Conservation (phyloP, 768 basidiomycete species). For the Gymnopilus dilepis region DNA sequence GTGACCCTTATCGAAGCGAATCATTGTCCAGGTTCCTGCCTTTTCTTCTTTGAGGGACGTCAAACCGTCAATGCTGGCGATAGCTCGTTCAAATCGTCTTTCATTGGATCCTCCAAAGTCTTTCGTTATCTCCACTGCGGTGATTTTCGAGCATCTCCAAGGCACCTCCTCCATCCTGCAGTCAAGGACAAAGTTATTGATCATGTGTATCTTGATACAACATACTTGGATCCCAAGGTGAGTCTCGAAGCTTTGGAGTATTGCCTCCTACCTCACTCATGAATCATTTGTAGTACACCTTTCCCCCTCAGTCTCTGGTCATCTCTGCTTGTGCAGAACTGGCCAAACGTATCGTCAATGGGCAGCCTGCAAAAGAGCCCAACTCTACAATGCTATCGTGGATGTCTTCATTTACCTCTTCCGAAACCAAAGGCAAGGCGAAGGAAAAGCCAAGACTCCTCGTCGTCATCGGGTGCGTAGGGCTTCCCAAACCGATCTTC, state of each 20-base stretch:
- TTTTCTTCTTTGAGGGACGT: conserved; percentile 92
- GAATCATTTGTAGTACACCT: conserved; percentile 68
- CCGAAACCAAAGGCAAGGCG: conserved; percentile 41
- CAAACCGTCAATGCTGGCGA: conserved; percentile 93
- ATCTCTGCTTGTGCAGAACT: conserved; percentile 92
- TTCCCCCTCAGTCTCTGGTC: conserved; percentile 94
- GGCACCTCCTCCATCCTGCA: conserved; percentile 84
- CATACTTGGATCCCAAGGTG: conserved; percentile 89
- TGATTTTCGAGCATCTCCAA: conserved; percentile 89
- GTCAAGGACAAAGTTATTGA: conserved; percentile 84
- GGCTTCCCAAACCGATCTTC: background rate
- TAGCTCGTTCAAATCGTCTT: conserved; percentile 71
- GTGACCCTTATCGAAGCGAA: conserved; percentile 98
- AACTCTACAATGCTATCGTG: conserved; percentile 56
- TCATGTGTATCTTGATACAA: conserved; percentile 93
- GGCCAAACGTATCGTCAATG: conserved; percentile 59
- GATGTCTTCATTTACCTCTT: conserved; percentile 37
- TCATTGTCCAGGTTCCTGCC: conserved; percentile 94
- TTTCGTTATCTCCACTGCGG: conserved; percentile 97
- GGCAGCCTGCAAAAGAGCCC: conserved; percentile 37
- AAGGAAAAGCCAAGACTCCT: conserved; percentile 42
- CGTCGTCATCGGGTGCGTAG: conserved; percentile 73
- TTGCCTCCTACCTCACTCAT: background rate
- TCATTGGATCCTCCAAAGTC: conserved; percentile 66
- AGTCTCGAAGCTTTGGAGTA: conserved; percentile 3